Conservation (phyloP, 805 yeast genomes). For the Candida broadrunensis region DNA sequence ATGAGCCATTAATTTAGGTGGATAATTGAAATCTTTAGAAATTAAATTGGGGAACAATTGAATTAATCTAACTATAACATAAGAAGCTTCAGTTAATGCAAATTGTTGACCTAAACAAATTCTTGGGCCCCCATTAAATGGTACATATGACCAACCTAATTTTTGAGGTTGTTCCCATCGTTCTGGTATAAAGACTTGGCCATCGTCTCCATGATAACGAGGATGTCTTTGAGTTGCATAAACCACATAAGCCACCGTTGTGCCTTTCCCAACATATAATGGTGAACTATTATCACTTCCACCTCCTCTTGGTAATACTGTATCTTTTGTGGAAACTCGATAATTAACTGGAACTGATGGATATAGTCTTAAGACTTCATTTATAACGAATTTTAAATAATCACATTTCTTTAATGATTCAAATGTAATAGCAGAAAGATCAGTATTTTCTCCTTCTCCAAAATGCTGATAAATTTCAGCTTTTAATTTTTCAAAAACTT, state of each 20-base stretch:
- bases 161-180: conserved; percentile 41
- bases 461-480: conserved; percentile 22
- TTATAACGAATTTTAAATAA: conserved; percentile 28
- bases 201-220: conserved; percentile 43
- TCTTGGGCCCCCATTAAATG: conserved; percentile 56
- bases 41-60: conserved; percentile 21
- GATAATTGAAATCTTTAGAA: conserved; percentile 19
- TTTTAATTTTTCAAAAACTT: conserved; percentile 24
- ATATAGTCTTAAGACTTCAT: conserved; percentile 31
- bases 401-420: conserved; percentile 33
- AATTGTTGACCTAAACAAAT: conserved; percentile 56
- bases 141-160: conserved; percentile 47
- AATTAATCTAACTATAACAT: conserved; percentile 36
- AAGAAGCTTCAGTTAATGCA: conserved; percentile 51
- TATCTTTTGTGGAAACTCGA: conserved; percentile 26
- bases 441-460: conserved; percentile 20
- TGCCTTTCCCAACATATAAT: conserved; percentile 42
- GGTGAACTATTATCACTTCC: conserved; percentile 37
- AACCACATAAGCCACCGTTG: conserved; percentile 35
- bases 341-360: conserved; percentile 35
- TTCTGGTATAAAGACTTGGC: conserved; percentile 44
- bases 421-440: conserved; percentile 25
- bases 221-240: conserved; percentile 42
- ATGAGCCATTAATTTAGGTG: conserved; percentile 28
- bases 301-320: conserved; percentile 35